A percentile compares a stretch with the other conserved stretches of the same genome.
phyloP scores from a whole-genome alignment of 2,329 filamentous ascomycete species.

The Sporothrix phasma region DNA sequence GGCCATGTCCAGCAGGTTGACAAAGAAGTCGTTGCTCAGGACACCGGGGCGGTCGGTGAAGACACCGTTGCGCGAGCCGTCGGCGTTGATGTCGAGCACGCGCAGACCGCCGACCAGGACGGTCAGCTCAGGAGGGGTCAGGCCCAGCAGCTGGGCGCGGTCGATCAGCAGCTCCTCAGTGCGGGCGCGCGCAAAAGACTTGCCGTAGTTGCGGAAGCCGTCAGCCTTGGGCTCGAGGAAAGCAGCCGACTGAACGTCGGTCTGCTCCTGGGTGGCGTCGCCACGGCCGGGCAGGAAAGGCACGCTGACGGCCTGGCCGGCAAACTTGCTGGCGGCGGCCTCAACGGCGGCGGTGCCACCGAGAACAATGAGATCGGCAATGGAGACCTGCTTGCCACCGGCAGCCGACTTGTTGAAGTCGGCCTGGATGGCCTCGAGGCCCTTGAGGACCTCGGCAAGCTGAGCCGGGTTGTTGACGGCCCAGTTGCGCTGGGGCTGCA shows the following conservation, averaged over 20 bases:
- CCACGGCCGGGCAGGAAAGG: slow-evolving; percentile 64
- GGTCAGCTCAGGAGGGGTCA: slow-evolving; percentile 61
- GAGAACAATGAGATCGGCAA: slow-evolving; percentile 72
- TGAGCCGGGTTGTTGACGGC: slow-evolving; percentile 62
- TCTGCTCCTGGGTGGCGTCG: slow-evolving; percentile 63
- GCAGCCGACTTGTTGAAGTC: slow-evolving; percentile 44
- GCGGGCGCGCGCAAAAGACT: slow-evolving; percentile 47
- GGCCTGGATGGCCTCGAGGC: slow-evolving; percentile 55
- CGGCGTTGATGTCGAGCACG: slow-evolving; percentile 58
- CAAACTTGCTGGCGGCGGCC: slow-evolving; percentile 45
- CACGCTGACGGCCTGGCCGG: slow-evolving; percentile 37
- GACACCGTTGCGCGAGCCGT: slow-evolving; percentile 57
- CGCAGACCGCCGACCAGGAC: slow-evolving; percentile 65
- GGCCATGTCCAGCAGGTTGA: slow-evolving; percentile 61
- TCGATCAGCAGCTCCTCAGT: slow-evolving; percentile 64
- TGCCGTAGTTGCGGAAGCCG: slow-evolving; percentile 72
- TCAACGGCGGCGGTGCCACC: slow-evolving; percentile 62
- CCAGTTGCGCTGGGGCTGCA: slow-evolving; percentile 63
- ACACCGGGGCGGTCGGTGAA: slow-evolving; percentile 58
- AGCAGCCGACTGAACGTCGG: slow-evolving; percentile 52
- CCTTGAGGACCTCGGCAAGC: slow-evolving; percentile 49
- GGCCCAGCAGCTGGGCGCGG: slow-evolving; percentile 58
- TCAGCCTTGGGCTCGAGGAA: slow-evolving; percentile 62
- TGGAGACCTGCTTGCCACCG: slow-evolving; percentile 58
- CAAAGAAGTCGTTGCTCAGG: slow-evolving; percentile 73